phyloP scores from a whole-genome alignment of 352 stramenopile genomes.

The Phytophthora constricta region DNA sequence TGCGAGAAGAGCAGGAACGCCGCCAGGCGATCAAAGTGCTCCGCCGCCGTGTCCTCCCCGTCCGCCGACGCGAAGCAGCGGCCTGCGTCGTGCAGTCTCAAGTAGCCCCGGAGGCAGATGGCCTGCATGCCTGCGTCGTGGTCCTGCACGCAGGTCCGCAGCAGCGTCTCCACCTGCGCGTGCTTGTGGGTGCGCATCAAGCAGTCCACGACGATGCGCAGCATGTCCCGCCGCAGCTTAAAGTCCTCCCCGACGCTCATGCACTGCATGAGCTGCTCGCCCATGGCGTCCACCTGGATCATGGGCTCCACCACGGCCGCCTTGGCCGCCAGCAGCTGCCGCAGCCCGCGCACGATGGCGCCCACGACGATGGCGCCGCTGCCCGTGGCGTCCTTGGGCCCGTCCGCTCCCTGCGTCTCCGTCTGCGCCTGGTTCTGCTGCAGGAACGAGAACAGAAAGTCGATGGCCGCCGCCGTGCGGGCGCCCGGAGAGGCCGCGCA shows the following conservation, averaged over 20 bases:
- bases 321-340: constrained; percentile 65
- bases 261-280: constrained; percentile 79
- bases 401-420: constrained; percentile 14
- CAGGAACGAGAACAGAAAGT: constrained; percentile 85
- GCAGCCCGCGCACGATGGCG: constrained; percentile 69
- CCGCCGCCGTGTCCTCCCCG: not conserved
- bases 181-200: constrained; percentile 51
- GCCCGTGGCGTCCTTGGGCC: constrained; percentile 20
- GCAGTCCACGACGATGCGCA: constrained; percentile 77
- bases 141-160: constrained; percentile 58
- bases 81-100: constrained; percentile 53
- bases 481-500: constrained; percentile 50
- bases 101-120: constrained; percentile 62
- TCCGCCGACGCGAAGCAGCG: constrained; percentile 21
- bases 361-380: constrained; percentile 64
- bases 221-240: constrained; percentile 77
- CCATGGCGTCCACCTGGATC: constrained; percentile 84
- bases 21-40: constrained; percentile 47
- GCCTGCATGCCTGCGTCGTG: constrained; percentile 64
- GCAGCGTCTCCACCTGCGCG: constrained; percentile 46
- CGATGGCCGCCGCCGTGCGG: constrained; percentile 65
- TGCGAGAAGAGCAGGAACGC: constrained; percentile 42
- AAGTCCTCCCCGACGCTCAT: constrained; percentile 79
- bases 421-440: constrained; percentile 60
- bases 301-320: constrained; percentile 73